Evolutionary conservation across 2,329 filamentous ascomycete species (phyloP).

Genomic region (Fulvia fulva): DNA sequence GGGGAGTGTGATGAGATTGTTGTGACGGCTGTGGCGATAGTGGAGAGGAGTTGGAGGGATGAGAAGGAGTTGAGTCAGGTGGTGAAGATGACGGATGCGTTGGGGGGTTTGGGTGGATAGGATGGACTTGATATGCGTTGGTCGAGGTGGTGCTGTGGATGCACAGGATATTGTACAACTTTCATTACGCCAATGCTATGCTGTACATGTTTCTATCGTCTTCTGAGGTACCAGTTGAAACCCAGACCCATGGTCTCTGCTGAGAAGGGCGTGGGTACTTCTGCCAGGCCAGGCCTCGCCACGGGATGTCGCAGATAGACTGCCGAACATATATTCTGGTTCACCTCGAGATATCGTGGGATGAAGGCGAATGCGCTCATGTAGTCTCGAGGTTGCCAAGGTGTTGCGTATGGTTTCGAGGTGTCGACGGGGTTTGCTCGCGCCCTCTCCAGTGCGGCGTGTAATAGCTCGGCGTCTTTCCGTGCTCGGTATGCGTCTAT

Average conservation of each 20-base stretch:
- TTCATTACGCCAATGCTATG: constrained; percentile 10
- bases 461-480: constrained; percentile 57
- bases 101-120: no score
- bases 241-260: constrained; percentile 70
- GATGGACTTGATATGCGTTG: no score
- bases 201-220: constrained; percentile 53
- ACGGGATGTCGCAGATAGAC: constrained; percentile 95
- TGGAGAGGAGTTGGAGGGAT: background rate
- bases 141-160: background rate
- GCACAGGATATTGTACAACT: constrained; percentile 1
- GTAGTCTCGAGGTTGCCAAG: constrained; percentile 80
- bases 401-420: constrained; percentile 80
- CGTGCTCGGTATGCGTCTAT: constrained; percentile 45
- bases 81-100: no score
- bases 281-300: constrained; percentile 72
- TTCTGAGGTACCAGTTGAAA: constrained; percentile 89
- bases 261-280: constrained; percentile 72
- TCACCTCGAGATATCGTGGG: constrained; percentile 92
- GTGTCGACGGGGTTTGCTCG: constrained; percentile 72
- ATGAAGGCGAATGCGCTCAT: constrained; percentile 95
- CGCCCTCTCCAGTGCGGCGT: constrained; percentile 57
- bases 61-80: background rate
- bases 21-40: background rate
- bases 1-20: background rate
- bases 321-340: constrained; percentile 92